A percentile compares a stretch with the other conserved stretches of the same genome.
Conservation (phyloP, 441 rosid species). For the Omphalea diandra region DNA sequence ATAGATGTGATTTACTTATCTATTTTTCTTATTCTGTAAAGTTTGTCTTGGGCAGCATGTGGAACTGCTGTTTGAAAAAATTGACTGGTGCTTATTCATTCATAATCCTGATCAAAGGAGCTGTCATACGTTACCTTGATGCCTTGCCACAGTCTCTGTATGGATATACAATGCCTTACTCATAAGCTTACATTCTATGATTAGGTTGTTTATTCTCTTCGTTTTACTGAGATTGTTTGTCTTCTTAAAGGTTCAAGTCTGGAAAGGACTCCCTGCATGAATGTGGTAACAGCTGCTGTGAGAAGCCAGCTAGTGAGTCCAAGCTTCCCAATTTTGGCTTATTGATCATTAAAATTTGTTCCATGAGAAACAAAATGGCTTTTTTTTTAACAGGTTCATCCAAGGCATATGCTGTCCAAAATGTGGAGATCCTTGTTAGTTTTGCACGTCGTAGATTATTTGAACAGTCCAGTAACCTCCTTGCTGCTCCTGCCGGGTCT, state of each 20-base stretch:
- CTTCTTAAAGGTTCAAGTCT: conserved; percentile 43
- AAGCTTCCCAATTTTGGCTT: conserved; percentile 5
- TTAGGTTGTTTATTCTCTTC: conserved; percentile 7
- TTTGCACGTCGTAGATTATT: conserved; percentile 48
- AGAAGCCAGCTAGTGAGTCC: conserved; percentile 36
- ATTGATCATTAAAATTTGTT: conserved; percentile 8
- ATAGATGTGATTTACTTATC: not conserved
- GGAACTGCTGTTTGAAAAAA: conserved; percentile 36
- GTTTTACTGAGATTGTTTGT: conserved; percentile 25
- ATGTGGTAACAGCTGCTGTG: conserved; percentile 17
- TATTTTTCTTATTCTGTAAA: conserved; percentile 21
- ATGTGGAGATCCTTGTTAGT: conserved; percentile 29
- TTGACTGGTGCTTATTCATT: conserved; percentile 27
- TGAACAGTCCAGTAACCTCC: conserved; percentile 48
- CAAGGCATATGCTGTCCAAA: conserved; percentile 21
- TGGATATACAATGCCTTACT: not conserved
- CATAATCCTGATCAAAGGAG: conserved; percentile 28
- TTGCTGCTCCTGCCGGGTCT: conserved; percentile 36
- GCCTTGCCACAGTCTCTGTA: conserved; percentile 30
- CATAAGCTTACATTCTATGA: not conserved
- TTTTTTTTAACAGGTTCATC: conserved; percentile 30
- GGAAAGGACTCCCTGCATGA: conserved; percentile 25
- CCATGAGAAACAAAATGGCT: conserved; percentile 8
- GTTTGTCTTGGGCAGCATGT: conserved; percentile 34
- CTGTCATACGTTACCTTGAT: conserved; percentile 25